Percentiles rank a stretch among this genome's conserved stretches.
phyloP scores from a whole-genome alignment of 306 rosid species.

The Dicorynia guianensis region DNA sequence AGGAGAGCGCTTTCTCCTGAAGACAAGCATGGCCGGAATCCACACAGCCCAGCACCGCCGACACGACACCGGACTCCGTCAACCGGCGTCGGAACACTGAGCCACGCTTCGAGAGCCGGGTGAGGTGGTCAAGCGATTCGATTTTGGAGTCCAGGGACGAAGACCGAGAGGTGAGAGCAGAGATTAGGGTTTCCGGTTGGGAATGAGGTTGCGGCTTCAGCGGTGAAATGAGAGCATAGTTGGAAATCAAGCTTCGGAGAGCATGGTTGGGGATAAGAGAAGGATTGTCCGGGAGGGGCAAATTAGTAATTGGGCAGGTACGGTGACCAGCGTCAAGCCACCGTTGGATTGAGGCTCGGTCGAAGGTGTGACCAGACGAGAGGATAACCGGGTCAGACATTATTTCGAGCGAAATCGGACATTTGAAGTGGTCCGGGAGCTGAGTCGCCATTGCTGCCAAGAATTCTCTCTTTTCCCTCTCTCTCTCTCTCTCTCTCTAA shows the following conservation, averaged over 20 bases:
- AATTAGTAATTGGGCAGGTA: constrained; percentile 81
- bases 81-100: constrained; percentile 56
- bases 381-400: constrained; percentile 94
- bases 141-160: constrained; percentile 58
- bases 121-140: constrained; percentile 64
- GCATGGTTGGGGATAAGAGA: constrained; percentile 84
- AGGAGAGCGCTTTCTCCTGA: constrained; percentile 60
- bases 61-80: constrained; percentile 66
- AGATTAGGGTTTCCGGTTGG: constrained; percentile 68
- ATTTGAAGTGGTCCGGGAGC: constrained; percentile 78
- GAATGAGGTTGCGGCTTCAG: constrained; percentile 38
- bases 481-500: neutral
- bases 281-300: constrained; percentile 73
- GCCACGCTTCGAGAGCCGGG: constrained; percentile 60
- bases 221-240: constrained; percentile 48
- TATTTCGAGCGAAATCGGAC: constrained; percentile 88
- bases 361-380: constrained; percentile 90
- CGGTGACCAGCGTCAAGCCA: constrained; percentile 92
- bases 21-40: constrained; percentile 48
- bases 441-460: constrained; percentile 57
- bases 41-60: constrained; percentile 63
- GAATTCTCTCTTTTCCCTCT: neutral
- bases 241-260: constrained; percentile 79
- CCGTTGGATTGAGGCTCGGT: constrained; percentile 82
- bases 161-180: constrained; percentile 52